phyloP scores from a whole-genome alignment of 805 yeast species.

The Candida peoriensis region DNA sequence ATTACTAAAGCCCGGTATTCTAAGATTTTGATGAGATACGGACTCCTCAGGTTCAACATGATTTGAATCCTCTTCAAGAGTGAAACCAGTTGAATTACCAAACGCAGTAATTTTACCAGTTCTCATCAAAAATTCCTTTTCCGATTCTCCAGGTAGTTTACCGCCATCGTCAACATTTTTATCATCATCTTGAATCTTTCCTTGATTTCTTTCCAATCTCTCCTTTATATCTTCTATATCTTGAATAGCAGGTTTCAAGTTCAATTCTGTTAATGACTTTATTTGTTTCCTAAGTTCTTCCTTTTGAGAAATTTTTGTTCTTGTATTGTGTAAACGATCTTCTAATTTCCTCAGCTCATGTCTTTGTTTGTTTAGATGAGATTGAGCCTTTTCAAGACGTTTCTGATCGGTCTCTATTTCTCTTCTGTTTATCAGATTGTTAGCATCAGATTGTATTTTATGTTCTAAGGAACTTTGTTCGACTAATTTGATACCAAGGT shows the following conservation, averaged over 20 bases:
- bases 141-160: conserved; percentile 64
- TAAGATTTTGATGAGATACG: conserved; percentile 19
- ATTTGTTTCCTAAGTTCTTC: conserved; percentile 52
- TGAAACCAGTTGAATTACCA: conserved; percentile 62
- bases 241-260: conserved; percentile 44
- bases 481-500: conserved; percentile 51
- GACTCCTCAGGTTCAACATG: conserved; percentile 9
- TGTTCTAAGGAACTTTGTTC: conserved; percentile 81
- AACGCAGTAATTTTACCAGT: conserved; percentile 95
- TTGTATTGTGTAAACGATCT: conserved; percentile 42
- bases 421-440: conserved; percentile 49
- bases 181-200: conserved; percentile 9
- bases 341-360: conserved; percentile 43
- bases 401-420: conserved; percentile 71
- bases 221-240: conserved; percentile 62
- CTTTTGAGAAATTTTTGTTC: conserved; percentile 62
- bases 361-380: conserved; percentile 38
- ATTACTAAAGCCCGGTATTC: conserved; percentile 19
- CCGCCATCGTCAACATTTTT: conserved; percentile 12
- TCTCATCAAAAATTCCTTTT: conserved; percentile 73
- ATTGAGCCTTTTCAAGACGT: conserved; percentile 63
- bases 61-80: conserved; percentile 27
- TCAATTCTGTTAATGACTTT: conserved; percentile 40
- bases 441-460: conserved; percentile 65
- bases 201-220: conserved; percentile 34